A percentile compares a stretch with the other conserved stretches of the same genome.
These are phyloP conservation scores for Scytalidium lignicola DNA, from an alignment of 2,329 filamentous ascomycete species.

Conservation along the genomic window DNA sequence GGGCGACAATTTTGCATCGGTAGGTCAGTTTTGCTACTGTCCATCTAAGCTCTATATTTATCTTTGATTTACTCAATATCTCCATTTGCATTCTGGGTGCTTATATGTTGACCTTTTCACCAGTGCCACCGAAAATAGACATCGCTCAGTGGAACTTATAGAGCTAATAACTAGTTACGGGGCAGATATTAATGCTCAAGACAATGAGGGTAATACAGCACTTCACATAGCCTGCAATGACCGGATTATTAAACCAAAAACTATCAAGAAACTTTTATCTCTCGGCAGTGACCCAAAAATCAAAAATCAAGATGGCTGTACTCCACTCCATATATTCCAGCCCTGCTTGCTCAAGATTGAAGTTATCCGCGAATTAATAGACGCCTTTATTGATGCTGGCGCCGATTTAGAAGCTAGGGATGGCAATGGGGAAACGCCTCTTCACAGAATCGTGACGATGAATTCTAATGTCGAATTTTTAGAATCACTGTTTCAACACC, in stretches of 20 bases:
- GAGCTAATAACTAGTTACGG: slow-evolving; percentile 1
- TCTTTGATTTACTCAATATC: neutral
- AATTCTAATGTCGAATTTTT: neutral
- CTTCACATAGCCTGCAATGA: slow-evolving; percentile 9
- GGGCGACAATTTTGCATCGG: neutral
- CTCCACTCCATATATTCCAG: slow-evolving; percentile 2
- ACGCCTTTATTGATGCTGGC: neutral
- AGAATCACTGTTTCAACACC: neutral
- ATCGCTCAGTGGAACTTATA: neutral
- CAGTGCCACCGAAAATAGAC: neutral
- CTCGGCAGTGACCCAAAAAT: slow-evolving; percentile 7
- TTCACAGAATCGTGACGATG: neutral
- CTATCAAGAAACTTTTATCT: neutral
- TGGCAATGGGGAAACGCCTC: neutral
- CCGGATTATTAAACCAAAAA: neutral
- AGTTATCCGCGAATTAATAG: neutral
- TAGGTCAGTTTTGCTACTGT: neutral
- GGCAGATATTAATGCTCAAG: slow-evolving; percentile 8
- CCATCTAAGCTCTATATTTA: neutral
- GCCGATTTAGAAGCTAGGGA: neutral
- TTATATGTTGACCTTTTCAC: neutral
- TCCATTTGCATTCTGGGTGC: neutral
- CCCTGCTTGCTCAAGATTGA: neutral
- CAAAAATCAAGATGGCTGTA: slow-evolving; percentile 3
- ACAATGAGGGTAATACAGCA: slow-evolving; percentile 16